Evolutionary conservation across 2,329 filamentous ascomycete species (phyloP).

Genomic region (Fusarium proliferatum): DNA sequence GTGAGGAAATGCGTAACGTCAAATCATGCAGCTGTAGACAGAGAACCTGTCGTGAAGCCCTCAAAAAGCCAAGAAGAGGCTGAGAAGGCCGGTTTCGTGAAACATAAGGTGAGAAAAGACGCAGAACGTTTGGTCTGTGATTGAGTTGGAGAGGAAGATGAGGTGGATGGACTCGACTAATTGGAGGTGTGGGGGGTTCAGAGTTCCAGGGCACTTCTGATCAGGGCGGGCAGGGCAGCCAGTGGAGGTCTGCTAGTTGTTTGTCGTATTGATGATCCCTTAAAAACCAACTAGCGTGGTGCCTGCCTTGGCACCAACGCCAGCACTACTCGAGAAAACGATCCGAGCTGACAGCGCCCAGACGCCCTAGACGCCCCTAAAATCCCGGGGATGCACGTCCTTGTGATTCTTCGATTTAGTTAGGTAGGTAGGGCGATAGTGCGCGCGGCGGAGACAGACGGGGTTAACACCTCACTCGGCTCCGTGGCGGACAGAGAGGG

Average conservation of each 20-base stretch:
- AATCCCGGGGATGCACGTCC: slow-evolving; percentile 11
- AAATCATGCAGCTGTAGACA: slow-evolving; percentile 23
- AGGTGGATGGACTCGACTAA: no score
- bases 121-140: slow-evolving; percentile 23
- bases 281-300: neutral
- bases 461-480: neutral
- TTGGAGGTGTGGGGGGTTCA: neutral
- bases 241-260: neutral
- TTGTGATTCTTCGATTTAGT: slow-evolving; percentile 4
- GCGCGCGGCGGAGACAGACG: slow-evolving; percentile 5
- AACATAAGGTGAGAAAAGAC: slow-evolving; percentile 32
- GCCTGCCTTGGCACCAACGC: slow-evolving; percentile 25
- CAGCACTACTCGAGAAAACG: slow-evolving; percentile 7
- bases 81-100: slow-evolving; percentile 32
- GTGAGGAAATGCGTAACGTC: neutral
- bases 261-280: slow-evolving; percentile 29
- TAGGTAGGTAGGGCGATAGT: slow-evolving; percentile 2
- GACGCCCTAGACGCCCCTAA: slow-evolving; percentile 10
- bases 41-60: slow-evolving; percentile 16
- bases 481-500: neutral
- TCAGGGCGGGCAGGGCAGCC: neutral
- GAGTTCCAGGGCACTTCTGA: neutral
- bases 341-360: slow-evolving; percentile 21
- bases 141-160: neutral
- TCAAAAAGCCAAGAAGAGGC: slow-evolving; percentile 28